Base-by-base conservation (phyloP, 495 filamentous ascomycete genomes). In the Aspergillus haitiensis region DNA sequence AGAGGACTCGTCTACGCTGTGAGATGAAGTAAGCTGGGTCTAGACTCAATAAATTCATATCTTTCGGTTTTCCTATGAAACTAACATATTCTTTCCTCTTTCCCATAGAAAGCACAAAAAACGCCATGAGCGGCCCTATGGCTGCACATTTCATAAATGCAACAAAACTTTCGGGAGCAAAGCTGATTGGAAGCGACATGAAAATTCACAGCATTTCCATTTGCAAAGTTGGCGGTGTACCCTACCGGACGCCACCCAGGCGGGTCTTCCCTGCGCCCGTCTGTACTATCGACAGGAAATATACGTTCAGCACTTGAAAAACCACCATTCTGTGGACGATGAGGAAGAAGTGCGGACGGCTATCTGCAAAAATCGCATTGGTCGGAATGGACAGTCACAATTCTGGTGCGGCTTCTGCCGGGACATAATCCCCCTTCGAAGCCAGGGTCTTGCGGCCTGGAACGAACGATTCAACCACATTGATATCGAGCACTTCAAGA, bases 141-240 rank as follows among this genome's bases (percentile, higher is more conserved):
- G 88, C 45, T 97, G 93, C 74, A 97, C 93, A 7, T 91, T 85
- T 49, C 69, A 78, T 9, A 75, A 75, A 16, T 97, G 94, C 67
- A 75, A 77, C 49, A 94, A 91, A 62, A 81, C 72, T 3, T 96
- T 97, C 63, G 93, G 94, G 37, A 92, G 89, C 76, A 97, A 97
- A 68, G 91, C 91, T 46, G 93, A 97, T 74, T 97, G 93, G 94
- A 97, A 97, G 72, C 87, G 94, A 7, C 93, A 98, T 69, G 93
- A 98, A 64, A 91, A 87, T 62, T 88, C 85, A 31, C 92, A 96
- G 69, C 93, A 97, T 67, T 87, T 85, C 61, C 84, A 88, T 63
- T 65, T 84, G 3, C 86, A 92, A 60, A 80, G 83, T 55, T 97
- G 90, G 87, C 84, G 86, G n/a, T 97, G 93, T 71, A 78, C 74